A percentile compares a stretch with the other conserved stretches of the same genome.
Evolutionary conservation across 2,329 filamentous ascomycete genomes (phyloP).

Genomic region (Gyromitra esculenta): DNA sequence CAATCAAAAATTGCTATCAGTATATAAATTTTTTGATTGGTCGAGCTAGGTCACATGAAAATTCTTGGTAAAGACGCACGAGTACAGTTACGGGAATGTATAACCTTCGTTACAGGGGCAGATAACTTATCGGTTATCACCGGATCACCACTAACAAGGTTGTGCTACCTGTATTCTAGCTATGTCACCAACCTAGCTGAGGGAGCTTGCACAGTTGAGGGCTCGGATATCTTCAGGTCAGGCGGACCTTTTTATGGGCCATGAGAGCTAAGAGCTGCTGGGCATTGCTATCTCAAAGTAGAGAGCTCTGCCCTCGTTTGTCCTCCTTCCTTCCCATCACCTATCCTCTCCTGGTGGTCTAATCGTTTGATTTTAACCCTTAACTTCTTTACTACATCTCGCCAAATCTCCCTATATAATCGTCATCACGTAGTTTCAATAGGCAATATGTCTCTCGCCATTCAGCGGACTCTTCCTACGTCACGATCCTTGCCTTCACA

Average conservation of each 20-base stretch:
- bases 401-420: not conserved
- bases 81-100: slow-evolving; percentile 8
- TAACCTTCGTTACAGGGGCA: slow-evolving; percentile 23
- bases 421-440: not conserved
- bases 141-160: slow-evolving; percentile 18
- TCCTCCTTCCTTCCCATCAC: not conserved
- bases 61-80: too few relatives aligned
- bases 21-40: too few relatives aligned
- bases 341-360: not conserved
- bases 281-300: slow-evolving; percentile 1
- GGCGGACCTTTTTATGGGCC: not conserved
- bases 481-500: slow-evolving; percentile 14
- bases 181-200: not conserved
- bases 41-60: too few relatives aligned
- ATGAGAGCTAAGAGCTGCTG: not conserved
- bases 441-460: slow-evolving; percentile 16
- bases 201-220: slow-evolving; percentile 1
- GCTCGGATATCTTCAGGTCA: slow-evolving; percentile 7
- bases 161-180: not conserved
- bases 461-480: slow-evolving; percentile 13
- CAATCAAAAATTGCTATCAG: too few relatives aligned
- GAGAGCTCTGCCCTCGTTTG: not conserved
- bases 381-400: not conserved
- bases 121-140: slow-evolving; percentile 35
- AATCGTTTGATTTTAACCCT: not conserved